Percentiles rank a stretch among this genome's conserved stretches.
phyloP scores from a whole-genome alignment of 2,329 filamentous ascomycete species.

The Cladosporium halotolerans region DNA sequence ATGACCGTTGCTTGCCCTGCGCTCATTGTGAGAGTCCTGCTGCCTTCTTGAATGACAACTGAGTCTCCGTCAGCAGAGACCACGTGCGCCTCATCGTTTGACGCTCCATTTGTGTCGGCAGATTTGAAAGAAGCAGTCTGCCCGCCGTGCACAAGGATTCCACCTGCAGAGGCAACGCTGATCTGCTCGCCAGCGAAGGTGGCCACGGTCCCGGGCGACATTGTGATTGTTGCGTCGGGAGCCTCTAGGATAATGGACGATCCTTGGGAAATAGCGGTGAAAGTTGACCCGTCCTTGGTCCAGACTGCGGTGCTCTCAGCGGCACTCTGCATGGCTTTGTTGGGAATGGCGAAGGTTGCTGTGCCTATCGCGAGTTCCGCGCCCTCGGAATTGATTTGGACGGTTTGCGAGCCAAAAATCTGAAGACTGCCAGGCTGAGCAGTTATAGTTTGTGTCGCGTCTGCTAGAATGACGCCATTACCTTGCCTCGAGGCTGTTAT shows the following conservation, averaged over 20 bases:
- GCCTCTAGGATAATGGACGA: neutral
- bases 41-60: neutral
- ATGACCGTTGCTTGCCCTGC: neutral
- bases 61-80: neutral
- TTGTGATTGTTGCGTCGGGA: neutral
- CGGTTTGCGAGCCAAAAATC: neutral
- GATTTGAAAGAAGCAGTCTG: neutral
- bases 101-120: neutral
- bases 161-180: neutral
- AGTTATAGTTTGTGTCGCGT: neutral
- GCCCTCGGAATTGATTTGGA: neutral
- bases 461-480: neutral
- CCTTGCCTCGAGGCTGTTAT: neutral
- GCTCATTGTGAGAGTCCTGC: neutral
- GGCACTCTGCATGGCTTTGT: neutral
- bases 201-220: neutral
- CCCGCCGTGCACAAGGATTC: neutral
- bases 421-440: neutral
- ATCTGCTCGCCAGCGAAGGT: conserved; percentile 1
- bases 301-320: neutral
- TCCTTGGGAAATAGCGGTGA: neutral
- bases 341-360: neutral
- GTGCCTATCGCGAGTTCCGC: neutral
- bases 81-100: neutral
- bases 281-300: neutral